Evolutionary conservation across 2,329 filamentous ascomycete genomes (phyloP).

Genomic region (Cylindrodendrum hubeiense): DNA sequence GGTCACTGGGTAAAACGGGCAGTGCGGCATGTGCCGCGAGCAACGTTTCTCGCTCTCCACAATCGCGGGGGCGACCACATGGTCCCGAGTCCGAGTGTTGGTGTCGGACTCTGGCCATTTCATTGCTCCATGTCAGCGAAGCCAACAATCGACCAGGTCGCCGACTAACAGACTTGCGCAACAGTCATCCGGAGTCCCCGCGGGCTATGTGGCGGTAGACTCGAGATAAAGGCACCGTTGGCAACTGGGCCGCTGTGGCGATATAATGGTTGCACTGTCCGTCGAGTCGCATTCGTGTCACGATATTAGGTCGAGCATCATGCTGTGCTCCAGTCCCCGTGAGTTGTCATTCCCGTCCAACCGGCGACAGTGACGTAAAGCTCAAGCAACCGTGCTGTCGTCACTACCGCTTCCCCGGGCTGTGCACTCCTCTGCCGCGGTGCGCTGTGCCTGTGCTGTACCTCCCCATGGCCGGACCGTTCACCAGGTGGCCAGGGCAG

Average conservation of each 20-base stretch:
- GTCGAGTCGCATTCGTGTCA: background rate
- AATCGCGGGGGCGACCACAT: background rate
- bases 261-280: background rate
- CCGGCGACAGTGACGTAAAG: background rate
- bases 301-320: background rate
- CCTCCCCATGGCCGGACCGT: background rate
- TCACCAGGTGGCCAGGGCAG: background rate
- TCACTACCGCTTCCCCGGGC: background rate
- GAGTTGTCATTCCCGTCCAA: background rate
- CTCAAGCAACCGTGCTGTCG: background rate
- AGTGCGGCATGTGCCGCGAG: slow-evolving; percentile 2
- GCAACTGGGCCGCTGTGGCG: background rate
- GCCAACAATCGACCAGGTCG: background rate
- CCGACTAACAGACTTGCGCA: background rate
- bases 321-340: background rate
- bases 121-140: background rate
- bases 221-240: no score
- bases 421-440: background rate
- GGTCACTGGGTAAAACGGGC: background rate
- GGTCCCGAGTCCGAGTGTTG: background rate
- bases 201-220: background rate
- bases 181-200: background rate
- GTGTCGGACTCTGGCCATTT: background rate
- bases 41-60: background rate
- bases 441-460: background rate